A percentile compares a stretch with the other conserved stretches of the same genome.
These are phyloP conservation scores for Taiozyma sp. DNA, from an alignment of 1,139 yeast species.

Conservation along the genomic window DNA sequence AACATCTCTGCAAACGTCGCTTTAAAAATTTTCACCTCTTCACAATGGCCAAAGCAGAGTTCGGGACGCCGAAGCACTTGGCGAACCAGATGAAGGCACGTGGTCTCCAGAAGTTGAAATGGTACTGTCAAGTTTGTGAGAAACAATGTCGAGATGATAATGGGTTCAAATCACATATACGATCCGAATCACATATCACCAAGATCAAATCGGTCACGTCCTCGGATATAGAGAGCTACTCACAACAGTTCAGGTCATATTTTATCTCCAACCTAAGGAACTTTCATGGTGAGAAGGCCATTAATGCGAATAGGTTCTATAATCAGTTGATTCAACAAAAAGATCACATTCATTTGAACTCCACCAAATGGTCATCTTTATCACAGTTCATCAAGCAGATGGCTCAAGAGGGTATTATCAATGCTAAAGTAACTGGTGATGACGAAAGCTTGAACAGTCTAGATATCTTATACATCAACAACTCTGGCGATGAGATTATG, in stretches of 20 bases:
- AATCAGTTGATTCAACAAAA: slow-evolving; percentile 81
- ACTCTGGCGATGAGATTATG: slow-evolving; percentile 39
- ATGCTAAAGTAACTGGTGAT: slow-evolving; percentile 33
- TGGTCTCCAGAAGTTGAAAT: slow-evolving; percentile 81
- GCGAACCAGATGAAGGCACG: slow-evolving; percentile 75
- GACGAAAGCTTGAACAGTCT: slow-evolving; percentile 31
- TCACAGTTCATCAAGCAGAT: slow-evolving; percentile 67
- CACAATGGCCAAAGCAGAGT: slow-evolving; percentile 58
- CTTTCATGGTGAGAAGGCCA: slow-evolving; percentile 76
- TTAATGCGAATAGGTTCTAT: slow-evolving; percentile 82
- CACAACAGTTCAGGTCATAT: slow-evolving; percentile 54
- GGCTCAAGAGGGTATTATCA: slow-evolving; percentile 54
- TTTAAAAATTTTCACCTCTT: background rate
- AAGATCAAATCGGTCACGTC: slow-evolving; percentile 44
- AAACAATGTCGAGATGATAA: slow-evolving; percentile 95
- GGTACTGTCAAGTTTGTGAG: slow-evolving; percentile 87
- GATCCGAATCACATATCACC: slow-evolving; percentile 70
- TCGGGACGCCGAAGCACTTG: slow-evolving; percentile 78
- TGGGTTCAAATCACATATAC: slow-evolving; percentile 86
- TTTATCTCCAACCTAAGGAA: slow-evolving; percentile 60
- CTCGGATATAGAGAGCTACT: slow-evolving; percentile 52
- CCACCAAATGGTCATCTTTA: slow-evolving; percentile 76
- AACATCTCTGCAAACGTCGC: background rate
- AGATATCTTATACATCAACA: slow-evolving; percentile 50
- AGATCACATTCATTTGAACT: slow-evolving; percentile 85